Evolutionary conservation across 2,329 filamentous ascomycete species (phyloP), one percentile per base, ranked within the genome.

Genomic region (Fusarium floridanum): DNA sequence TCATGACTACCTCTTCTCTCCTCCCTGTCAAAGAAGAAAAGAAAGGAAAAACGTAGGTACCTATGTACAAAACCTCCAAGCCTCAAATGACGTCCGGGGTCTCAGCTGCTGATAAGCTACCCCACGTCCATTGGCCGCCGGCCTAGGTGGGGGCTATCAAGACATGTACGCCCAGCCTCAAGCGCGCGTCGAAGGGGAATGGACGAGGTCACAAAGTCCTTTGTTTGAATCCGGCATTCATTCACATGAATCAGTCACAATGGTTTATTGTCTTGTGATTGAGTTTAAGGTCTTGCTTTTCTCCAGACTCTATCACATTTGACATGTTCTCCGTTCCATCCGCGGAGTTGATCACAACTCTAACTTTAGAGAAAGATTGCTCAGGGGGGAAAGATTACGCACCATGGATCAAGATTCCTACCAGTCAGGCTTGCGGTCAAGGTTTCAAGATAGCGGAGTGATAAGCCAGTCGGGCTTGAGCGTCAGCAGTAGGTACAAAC

Each of bases 71-170:
- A 50, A 36, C 16, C 48, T 17, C 64, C 63, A 68, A 66, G 50
- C 48, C 68, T 57, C 48, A 67, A 57, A 62, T 74, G 67, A 72
- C 67, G 43, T 63, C 67, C 50, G 43, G 34, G 64, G 50, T 29
- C 53, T 48, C 50, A n/a, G 53, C 36, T 53, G 57, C 68, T 79
- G 79, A 80, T 80, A 80, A 80, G 78, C 36, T 50, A 68, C 70
- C 68, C 64, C 64, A 61, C 67, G 50, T 63, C 69, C 61, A 80
- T 79, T 80, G 78, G 78, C 55, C 65, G 57, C 11, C 39, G 55
- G 64, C 27, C 61, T 63, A 59, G 53, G 69, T 72, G 76, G 76
- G 74, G 76, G 77, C 68, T 70, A 73, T 73, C 68, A 75, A 73
- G 61, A 50, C 62, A 66, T 48, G 43, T 45, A 70, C 69, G 63